phyloP scores from a whole-genome alignment of 2,329 filamentous ascomycete species.

The Colletotrichum sp. region DNA sequence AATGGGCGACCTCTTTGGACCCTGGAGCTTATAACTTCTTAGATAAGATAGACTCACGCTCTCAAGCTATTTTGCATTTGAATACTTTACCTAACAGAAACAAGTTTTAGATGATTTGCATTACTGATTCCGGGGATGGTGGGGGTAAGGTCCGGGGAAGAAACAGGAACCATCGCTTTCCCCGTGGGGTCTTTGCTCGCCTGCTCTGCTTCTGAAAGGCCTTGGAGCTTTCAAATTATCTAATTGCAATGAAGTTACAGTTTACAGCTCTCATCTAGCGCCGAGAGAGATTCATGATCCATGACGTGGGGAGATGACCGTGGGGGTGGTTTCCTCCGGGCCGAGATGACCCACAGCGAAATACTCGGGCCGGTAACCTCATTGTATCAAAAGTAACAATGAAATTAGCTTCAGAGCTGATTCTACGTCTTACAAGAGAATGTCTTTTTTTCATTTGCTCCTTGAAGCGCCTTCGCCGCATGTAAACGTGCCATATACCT shows the following conservation, averaged over 20 bases:
- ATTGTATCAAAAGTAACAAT: background rate
- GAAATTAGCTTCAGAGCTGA: background rate
- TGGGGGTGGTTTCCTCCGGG: background rate
- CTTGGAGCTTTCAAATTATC: background rate
- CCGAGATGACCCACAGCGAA: background rate
- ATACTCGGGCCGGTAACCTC: background rate
- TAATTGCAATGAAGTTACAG: background rate
- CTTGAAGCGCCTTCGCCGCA: background rate
- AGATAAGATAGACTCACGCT: background rate
- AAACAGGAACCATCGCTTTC: background rate
- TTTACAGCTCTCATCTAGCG: background rate
- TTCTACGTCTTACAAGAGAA: background rate
- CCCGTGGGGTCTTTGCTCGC: background rate
- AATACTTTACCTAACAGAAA: background rate
- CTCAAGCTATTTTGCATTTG: accelerated
- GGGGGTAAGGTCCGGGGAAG: background rate
- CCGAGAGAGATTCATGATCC: background rate
- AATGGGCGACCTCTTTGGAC: background rate
- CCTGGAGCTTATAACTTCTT: background rate
- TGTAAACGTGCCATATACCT: accelerated
- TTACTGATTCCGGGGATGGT: background rate
- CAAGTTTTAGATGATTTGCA: accelerated
- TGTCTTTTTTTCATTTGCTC: background rate
- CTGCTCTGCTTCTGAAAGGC: background rate
- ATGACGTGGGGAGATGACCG: background rate